Evolutionary conservation across 1,284 basidiomycete genomes (phyloP), one percentile per base, ranked within the genome.

Genomic region (Xerocomus minutiporus): DNA sequence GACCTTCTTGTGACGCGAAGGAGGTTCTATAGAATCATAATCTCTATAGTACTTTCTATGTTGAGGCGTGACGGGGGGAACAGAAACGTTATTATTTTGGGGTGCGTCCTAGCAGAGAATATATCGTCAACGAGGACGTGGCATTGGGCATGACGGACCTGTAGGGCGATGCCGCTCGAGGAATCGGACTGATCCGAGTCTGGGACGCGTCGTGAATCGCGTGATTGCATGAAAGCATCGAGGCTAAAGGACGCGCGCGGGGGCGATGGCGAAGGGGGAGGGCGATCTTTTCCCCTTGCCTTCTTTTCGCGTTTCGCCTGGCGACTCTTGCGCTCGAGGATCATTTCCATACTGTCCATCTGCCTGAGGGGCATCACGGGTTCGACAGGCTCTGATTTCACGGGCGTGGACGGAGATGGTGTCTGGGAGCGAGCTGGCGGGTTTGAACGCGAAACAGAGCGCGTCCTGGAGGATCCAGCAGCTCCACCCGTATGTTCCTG

Each of bases 271-370:
- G 82, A 81, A 9, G 73, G 72, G 4, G 71, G 57, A 53, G 75
- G 71, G 57, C 75, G 73, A 59, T 80, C 77, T 54, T 73, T 73
- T 44, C 69, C 73, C 54, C 71, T 73, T 46, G 69, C 71, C 65
- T 74, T 80, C 62, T 75, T 80, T 47, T 78, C 79, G 54, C 69
- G 78, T 60, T 74, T 78, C 53, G 70, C 78, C 55, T 77, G 78
- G 58, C 67, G 68, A 52, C 79, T 79, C 69, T 85, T 83, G 42
- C 81, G 77, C 64, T 88, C 86, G 54, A 88, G 76, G 25, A 88
- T 79, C 68, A 79, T 71, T 57, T 88, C 83, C 86, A 88, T 88
- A 61, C 76, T 85, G 56, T 83, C 82, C 64, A 79, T 78, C 29
- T 76, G 80, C 20, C 82, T 78, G n/a, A 73, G 63, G 12, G 79